Evolutionary conservation across 768 basidiomycete genomes (phyloP), one percentile per base, ranked within the genome.

Genomic region (Tricholoma bakamatsutake): DNA sequence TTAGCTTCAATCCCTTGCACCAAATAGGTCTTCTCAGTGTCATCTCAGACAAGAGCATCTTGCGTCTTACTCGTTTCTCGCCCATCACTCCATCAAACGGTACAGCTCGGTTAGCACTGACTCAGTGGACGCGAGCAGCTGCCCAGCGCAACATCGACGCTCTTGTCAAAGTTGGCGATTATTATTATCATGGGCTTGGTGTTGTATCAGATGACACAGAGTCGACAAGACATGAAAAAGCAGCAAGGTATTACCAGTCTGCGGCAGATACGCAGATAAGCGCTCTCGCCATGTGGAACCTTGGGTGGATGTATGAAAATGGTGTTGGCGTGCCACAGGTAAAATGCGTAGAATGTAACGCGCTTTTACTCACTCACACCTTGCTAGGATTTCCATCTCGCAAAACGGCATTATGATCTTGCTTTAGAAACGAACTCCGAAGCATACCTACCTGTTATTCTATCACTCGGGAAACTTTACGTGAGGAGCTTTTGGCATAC

Each of bases 261-360:
- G 97, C 97, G 3, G 93, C 91, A 2, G 93, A 94, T 60, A 95
- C 92, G 2, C 91, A 95, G 58, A 62, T 88, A 63, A 97, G 93
- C 62, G 93, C 97, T 1, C 76, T 98, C 59, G 94, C 97, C 1
- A 92, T 97, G 86, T 98, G 93, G 93, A 97, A 98, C 65, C 73
- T 98, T 10, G 97, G 96, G 1, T 98, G 92, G 91, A 98, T 98
- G 97, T 98, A 98, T 68, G 96, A 98, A 73, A 92, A 93, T 62
- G 97, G 97, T 0, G 69, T 90, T 18, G 97, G 97, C 2, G 91
- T 98, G 0, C 84, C 89, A 24, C 88, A 90, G 78, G 92, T 90
- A 58, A 59, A 47, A 5, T 45, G 30, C 10, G 30, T 28, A 17
- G 35, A 50, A 43, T 21, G n/a, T 28, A 12, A 31, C 8, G 42